phyloP scores from a whole-genome alignment of 345 rosid genomes.

The Salix suchowensis region DNA sequence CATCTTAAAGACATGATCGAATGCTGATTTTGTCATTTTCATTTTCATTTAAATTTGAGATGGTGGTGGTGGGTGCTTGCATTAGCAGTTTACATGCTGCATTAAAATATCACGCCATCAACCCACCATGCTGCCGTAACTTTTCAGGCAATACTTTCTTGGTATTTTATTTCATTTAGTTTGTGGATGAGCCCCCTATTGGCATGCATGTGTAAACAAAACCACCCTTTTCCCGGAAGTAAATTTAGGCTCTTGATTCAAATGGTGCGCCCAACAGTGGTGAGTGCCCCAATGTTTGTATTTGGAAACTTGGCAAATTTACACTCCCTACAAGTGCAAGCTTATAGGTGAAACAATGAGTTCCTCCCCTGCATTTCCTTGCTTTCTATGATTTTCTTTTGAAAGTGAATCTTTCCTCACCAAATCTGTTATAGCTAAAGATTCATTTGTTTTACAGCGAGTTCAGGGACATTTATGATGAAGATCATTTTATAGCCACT shows the following conservation, averaged over 20 bases:
- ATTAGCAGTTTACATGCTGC: background rate
- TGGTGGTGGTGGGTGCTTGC: background rate
- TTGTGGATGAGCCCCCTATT: background rate
- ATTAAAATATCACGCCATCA: background rate
- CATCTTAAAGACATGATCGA: background rate
- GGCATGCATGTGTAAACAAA: background rate
- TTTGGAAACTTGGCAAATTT: background rate
- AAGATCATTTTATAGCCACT: constrained; percentile 65
- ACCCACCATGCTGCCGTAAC: background rate
- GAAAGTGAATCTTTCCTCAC: background rate
- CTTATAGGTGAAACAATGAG: background rate
- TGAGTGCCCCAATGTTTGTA: background rate
- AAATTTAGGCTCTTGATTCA: background rate
- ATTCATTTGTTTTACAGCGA: constrained; percentile 45
- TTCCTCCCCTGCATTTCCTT: background rate
- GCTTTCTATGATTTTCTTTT: background rate
- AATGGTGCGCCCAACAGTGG: background rate
- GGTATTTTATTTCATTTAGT: background rate
- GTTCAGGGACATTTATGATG: constrained; percentile 78
- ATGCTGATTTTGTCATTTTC: background rate
- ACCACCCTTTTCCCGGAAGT: background rate
- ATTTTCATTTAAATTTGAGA: background rate
- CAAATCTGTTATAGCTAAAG: background rate
- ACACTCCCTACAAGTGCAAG: background rate
- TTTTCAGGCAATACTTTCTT: background rate